Conservation (phyloP, 768 basidiomycete genomes). For the Podaxis mareebaensis region DNA sequence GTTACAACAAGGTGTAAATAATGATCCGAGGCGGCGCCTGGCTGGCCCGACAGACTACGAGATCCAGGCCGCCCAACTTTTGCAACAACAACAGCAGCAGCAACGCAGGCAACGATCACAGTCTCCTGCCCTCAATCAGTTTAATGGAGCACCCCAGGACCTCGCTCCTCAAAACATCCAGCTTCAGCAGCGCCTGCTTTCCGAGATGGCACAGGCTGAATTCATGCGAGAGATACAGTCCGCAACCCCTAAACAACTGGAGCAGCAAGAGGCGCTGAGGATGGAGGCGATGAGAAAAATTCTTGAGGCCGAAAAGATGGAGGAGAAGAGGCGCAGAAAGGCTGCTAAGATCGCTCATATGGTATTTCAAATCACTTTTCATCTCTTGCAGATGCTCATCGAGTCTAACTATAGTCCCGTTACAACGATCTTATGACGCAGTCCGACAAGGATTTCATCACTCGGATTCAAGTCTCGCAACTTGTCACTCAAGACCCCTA, state of each 20-base stretch:
- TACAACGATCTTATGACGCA: constrained; percentile 97
- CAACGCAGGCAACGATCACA: constrained; percentile 50
- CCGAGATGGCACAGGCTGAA: constrained; percentile 73
- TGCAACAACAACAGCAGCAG: constrained; percentile 46
- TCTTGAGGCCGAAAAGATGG: constrained; percentile 86
- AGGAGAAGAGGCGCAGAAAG: constrained; percentile 78
- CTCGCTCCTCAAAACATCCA: constrained; percentile 62
- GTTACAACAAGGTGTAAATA: constrained; percentile 57
- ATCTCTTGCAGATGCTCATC: background rate
- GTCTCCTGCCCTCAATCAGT: constrained; percentile 41
- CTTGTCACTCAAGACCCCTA: constrained; percentile 97
- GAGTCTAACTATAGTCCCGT: constrained; percentile 59
- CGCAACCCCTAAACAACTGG: constrained; percentile 39
- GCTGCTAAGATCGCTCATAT: constrained; percentile 88
- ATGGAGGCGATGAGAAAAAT: constrained; percentile 87
- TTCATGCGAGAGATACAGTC: constrained; percentile 65
- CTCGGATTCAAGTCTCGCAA: constrained; percentile 97
- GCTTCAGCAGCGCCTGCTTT: constrained; percentile 73
- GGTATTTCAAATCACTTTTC: constrained; percentile 42
- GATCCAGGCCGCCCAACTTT: constrained; percentile 37
- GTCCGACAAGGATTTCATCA: constrained; percentile 99
- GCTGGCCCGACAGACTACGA: constrained; percentile 46
- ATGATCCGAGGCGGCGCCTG: constrained; percentile 67
- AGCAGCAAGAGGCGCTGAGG: constrained; percentile 69
- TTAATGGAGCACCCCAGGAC: constrained; percentile 45